Evolutionary conservation across 2,329 filamentous ascomycete species (phyloP).

Genomic region (Decorospora gaudefroyi): DNA sequence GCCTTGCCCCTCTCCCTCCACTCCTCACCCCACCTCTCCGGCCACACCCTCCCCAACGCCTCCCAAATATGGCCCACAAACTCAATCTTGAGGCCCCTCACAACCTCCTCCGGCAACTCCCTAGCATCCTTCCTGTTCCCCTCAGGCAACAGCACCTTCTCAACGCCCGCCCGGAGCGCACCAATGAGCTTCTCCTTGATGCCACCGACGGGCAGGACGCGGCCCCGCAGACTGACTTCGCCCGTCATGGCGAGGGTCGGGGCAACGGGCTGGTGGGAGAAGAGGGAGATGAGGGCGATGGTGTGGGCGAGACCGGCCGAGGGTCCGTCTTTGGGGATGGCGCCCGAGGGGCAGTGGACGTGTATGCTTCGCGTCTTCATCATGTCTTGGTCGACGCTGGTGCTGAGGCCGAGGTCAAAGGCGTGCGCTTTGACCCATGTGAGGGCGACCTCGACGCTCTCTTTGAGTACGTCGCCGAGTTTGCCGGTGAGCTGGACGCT

Average conservation of each 20-base stretch:
- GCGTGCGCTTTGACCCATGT: constrained; percentile 98
- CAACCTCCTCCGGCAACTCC: constrained; percentile 88
- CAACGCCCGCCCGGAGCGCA: constrained; percentile 87
- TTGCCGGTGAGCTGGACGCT: constrained; percentile 95
- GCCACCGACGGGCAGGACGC: constrained; percentile 90
- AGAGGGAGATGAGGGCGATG: constrained; percentile 87
- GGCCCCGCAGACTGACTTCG: constrained; percentile 77
- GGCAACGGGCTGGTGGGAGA: constrained; percentile 82
- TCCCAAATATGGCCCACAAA: constrained; percentile 96
- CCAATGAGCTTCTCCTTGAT: constrained; percentile 99
- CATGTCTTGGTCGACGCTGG: constrained; percentile 82
- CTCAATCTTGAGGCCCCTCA: constrained; percentile 82
- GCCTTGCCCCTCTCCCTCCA: constrained; percentile 59
- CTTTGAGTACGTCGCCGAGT: constrained; percentile 93
- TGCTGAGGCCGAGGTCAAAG: constrained; percentile 82
- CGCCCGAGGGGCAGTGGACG: constrained; percentile 92
- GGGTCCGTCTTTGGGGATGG: constrained; percentile 90
- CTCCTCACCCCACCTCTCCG: constrained; percentile 76
- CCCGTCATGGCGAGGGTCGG: constrained; percentile 95
- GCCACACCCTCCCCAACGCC: constrained; percentile 88
- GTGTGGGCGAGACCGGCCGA: constrained; percentile 90
- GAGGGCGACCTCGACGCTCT: constrained; percentile 92
- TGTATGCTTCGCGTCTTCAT: constrained; percentile 95
- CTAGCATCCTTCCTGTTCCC: constrained; percentile 91
- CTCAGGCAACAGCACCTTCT: constrained; percentile 85